Base-by-base conservation (phyloP, 192 early-diverging fungal genomes). In the Backusella westeae region DNA sequence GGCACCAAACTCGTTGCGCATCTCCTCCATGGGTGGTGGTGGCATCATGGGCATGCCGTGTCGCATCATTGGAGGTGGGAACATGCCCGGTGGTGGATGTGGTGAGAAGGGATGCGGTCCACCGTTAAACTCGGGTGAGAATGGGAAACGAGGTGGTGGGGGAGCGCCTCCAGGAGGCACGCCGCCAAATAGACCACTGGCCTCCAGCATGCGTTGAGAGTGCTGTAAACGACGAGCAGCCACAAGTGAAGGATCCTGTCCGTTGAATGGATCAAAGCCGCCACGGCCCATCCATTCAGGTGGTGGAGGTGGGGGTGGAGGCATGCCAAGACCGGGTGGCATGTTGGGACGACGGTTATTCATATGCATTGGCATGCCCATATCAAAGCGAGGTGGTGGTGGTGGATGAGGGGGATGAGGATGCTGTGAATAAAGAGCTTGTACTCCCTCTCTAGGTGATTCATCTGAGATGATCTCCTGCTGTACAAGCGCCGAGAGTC, bases 151-250 rank as follows among this genome's bases (percentile, higher is more conserved):
- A 34, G 71, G 67, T 2, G 42, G 70, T 32, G 68, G 68, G 21
- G 73, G 73, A 21, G 49, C 36, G 36, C 69, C 69, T 39, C 69
- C 44, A 36, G 32, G 32, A 67, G 32, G 32, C 7, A 32, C 17
- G 26, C 70, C 70, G 15, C 70, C 70, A 49, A 81, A 78, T 15
- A 81, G 34, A 14, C 80, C 80, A 36, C 73, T 71, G 12, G 80
- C 80, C 1, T 77, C 80, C 9, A 81, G 32, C 80, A 81, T 81
- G 4, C 77, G 76, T 14, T 81, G 80, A 17, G 80, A 81, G 52
- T 81, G 80, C 36, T 81, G 80, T 39, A 81, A 67, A 56, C 80
- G 72, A 34, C 80, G 72, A 23, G 80, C 68, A 39, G 77, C 77
- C 59, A 81, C 77, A 23, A 78, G 56, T 2, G 69, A 59, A 32